phyloP scores from a whole-genome alignment of 139 green algal genomes.

The Tetraselmis striata region DNA sequence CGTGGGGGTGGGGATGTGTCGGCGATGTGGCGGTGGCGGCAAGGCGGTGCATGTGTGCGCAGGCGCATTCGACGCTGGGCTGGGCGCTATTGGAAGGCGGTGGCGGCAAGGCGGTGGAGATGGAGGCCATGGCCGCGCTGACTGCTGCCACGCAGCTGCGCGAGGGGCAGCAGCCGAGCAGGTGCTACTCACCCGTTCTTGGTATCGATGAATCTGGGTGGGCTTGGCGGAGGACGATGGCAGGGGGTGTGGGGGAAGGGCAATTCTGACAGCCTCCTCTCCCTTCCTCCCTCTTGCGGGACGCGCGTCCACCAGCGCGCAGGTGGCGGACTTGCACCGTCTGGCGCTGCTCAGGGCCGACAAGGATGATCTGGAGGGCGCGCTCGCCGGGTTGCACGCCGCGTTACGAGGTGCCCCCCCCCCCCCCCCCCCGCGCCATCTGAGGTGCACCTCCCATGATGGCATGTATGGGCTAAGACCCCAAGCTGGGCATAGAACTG shows the following conservation, averaged over 20 bases:
- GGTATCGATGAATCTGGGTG: background rate
- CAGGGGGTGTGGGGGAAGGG: too few relatives aligned
- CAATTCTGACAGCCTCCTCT: too few relatives aligned
- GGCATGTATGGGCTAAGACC: background rate
- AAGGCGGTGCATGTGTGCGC: too few relatives aligned
- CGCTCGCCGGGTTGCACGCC: background rate
- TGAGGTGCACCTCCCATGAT: too few relatives aligned
- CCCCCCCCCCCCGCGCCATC: too few relatives aligned
- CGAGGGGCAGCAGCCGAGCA: background rate
- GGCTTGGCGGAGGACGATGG: too few relatives aligned
- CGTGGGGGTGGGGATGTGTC: background rate
- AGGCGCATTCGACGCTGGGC: background rate
- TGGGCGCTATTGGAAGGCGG: background rate
- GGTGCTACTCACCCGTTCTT: background rate
- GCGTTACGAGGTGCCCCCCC: background rate
- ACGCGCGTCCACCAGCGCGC: background rate
- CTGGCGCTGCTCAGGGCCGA: background rate
- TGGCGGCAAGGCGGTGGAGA: background rate
- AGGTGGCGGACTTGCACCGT: background rate
- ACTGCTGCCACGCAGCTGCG: background rate
- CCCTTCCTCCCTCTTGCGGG: background rate
- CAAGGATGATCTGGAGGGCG: background rate
- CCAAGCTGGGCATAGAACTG: background rate
- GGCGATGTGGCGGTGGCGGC: background rate
- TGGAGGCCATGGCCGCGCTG: background rate